Evolutionary conservation across 1,139 yeast species (phyloP).

Genomic region (Saccharomycopsis hybrid): DNA sequence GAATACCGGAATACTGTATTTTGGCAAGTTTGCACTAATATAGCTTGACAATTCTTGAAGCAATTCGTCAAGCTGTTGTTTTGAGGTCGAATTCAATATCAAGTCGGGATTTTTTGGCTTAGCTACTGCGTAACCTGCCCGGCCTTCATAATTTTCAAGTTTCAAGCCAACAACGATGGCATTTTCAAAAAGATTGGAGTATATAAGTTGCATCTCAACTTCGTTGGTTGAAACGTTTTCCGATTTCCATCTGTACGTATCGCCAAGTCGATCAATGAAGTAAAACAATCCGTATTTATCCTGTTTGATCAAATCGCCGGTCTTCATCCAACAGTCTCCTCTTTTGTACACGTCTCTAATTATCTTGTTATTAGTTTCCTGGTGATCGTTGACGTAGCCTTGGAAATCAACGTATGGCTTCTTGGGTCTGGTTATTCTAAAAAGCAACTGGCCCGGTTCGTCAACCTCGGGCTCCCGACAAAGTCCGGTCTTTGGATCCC

Average conservation of each 20-base stretch:
- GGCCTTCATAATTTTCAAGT: constrained; percentile 86
- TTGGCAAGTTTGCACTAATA: constrained; percentile 52
- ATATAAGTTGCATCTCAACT: constrained; percentile 68
- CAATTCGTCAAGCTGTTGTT: background rate
- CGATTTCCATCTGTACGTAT: constrained; percentile 95
- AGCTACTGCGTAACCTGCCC: constrained; percentile 87
- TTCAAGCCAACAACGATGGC: constrained; percentile 81
- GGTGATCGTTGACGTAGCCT: constrained; percentile 79
- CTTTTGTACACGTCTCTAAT: constrained; percentile 64
- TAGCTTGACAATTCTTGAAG: constrained; percentile 31
- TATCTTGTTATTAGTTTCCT: constrained; percentile 74
- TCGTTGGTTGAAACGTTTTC: constrained; percentile 94
- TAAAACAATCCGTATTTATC: constrained; percentile 69
- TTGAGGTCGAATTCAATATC: background rate
- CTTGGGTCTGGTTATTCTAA: constrained; percentile 62
- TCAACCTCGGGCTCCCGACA: constrained; percentile 42
- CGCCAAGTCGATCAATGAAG: constrained; percentile 91
- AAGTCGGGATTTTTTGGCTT: constrained; percentile 34
- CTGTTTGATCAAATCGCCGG: constrained; percentile 74
- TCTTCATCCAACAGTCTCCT: constrained; percentile 90
- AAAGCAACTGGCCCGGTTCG: constrained; percentile 85
- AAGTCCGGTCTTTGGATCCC: constrained; percentile 67
- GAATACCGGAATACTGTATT: constrained; percentile 82
- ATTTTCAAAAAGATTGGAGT: constrained; percentile 31
- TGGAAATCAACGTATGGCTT: constrained; percentile 71